These are phyloP conservation scores for Lasiodiplodia gonubiensis DNA, from an alignment of 2,329 filamentous ascomycete species.

Conservation along the genomic window DNA sequence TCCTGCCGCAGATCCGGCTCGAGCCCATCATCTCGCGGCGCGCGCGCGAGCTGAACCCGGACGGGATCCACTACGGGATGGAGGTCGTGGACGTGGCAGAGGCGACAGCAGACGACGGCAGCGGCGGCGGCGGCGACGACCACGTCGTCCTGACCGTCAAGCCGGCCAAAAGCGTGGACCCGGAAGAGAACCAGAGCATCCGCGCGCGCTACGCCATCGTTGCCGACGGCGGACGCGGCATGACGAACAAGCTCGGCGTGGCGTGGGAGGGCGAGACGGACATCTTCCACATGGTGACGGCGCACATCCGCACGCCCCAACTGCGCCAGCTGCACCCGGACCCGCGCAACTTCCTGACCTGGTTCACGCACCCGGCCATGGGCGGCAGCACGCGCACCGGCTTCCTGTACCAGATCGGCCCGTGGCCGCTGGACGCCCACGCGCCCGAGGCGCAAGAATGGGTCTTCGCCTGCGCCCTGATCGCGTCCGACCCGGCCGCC, in stretches of 20 bases:
- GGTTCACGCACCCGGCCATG: constrained; percentile 44
- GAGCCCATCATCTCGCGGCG: constrained; percentile 40
- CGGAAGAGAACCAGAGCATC: constrained; percentile 10
- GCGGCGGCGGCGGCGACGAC: no score
- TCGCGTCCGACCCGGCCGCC: constrained; percentile 34
- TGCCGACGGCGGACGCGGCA: constrained; percentile 42
- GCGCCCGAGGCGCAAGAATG: constrained; percentile 36
- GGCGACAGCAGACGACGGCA: no score
- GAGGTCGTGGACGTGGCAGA: constrained; percentile 38
- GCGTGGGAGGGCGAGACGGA: constrained; percentile 40
- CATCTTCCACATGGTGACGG: constrained; percentile 44
- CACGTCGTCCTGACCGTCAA: constrained; percentile 34
- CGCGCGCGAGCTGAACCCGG: constrained; percentile 40
- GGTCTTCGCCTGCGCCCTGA: constrained; percentile 40
- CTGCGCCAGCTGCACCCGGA: constrained; percentile 39
- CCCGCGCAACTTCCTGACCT: constrained; percentile 41
- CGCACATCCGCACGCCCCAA: constrained; percentile 39
- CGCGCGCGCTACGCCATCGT: constrained; percentile 40
- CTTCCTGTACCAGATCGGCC: constrained; percentile 45
- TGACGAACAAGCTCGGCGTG: constrained; percentile 41
- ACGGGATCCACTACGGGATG: constrained; percentile 36
- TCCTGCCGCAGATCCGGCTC: constrained; percentile 45
- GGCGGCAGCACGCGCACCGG: constrained; percentile 44
- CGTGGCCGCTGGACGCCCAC: constrained; percentile 35
- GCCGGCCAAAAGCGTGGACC: background rate